Base-by-base conservation (phyloP, 345 rosid species). In the Aegle marmelos region DNA sequence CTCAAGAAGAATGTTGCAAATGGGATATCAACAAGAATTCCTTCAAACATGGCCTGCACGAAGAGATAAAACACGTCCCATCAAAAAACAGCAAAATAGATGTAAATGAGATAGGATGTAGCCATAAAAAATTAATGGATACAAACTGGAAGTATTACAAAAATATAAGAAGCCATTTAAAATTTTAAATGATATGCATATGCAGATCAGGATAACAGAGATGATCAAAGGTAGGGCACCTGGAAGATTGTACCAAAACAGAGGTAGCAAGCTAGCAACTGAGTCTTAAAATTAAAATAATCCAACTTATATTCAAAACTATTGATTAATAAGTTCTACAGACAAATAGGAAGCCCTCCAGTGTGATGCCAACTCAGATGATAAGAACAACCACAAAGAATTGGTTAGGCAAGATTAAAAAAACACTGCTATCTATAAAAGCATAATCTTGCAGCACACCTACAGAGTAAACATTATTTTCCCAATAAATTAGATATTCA, bases 1-100 rank as follows among this genome's bases (percentile, higher is more conserved):
- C 98, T 96, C 91, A 96, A 88, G 89, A 96, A 96, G 91, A 96
- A 96, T 65, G 98, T 93, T 67, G 99, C 98, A 78, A 96, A 96
- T 74, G 99, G 99, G 78, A 96, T 91, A 79, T 96, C 99, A 83
- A 96, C 98, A 57, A 96, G 93, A 88, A 96, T 94, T 75, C 99
- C 98, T 90, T 96, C 99, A 87, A 91, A 96, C 97, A 96, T 92
- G 61, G 98, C 98, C 99, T 96, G 87, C 87, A 88, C 63, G 80
- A 76, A 83, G 75, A 30, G 72, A 36, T 10, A 73, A 21, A 62
- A 54, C 21, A 53, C 50, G 68, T 61, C 67, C 70, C 61, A 39
- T 73, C 74, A 80, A 48, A 56, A 83, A 68, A 28, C 79, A 58
- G 59, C 39, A 64, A 34, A 78, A 68, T 27, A 70, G 59, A 76